Evolutionary conservation across 2,329 filamentous ascomycete species (phyloP), one percentile per base, ranked within the genome.

Genomic region (Fusarium redolens): DNA sequence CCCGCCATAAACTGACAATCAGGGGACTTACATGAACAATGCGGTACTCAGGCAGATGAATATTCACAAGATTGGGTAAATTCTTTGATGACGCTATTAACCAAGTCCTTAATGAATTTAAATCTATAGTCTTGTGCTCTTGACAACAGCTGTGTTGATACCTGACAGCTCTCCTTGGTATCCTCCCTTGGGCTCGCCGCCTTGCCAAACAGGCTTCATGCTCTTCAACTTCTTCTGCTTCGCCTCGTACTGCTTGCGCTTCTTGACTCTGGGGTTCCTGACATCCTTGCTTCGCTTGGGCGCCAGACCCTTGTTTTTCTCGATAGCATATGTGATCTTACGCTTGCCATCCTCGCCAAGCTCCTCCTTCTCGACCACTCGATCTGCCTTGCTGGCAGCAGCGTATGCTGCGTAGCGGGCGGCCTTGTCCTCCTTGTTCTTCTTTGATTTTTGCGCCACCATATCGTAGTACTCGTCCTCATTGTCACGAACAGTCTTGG

Each of bases 161-260:
- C 96, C 96, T 45, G 95, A 96, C 84, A 93, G 84, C 83, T 98
- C 96, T 85, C 96, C 96, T 74, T 90, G 90, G 85, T 99, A 99
- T 60, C 95, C 93, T 78, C 94, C 93, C 79, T 90, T 90, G 76
- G 93, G 91, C 84, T 97, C 91, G 69, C 94, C 93, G 75, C 94
- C 94, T 83, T 95, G 94, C 85, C 95, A 98, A 18, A 94, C 87
- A 13, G 93, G 89, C 85, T 93, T 94, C 86, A 95, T 93, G 80
- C 92, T 96, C 78, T 90, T 91, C 79, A 98, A 84, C 88, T 98
- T 98, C 93, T 98, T 98, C 89, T 96, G 93, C 89, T 97, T 98
- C 82, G 95, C 92, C 80, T 97, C 95, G 82, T 91, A 99, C 90
- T 94, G 95, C 90, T 94, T 94, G 83, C 94, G 91, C 92, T 98